Evolutionary conservation across 495 filamentous ascomycete species (phyloP), one percentile per base, ranked within the genome.

Genomic region (Penicillium subrubescens): DNA sequence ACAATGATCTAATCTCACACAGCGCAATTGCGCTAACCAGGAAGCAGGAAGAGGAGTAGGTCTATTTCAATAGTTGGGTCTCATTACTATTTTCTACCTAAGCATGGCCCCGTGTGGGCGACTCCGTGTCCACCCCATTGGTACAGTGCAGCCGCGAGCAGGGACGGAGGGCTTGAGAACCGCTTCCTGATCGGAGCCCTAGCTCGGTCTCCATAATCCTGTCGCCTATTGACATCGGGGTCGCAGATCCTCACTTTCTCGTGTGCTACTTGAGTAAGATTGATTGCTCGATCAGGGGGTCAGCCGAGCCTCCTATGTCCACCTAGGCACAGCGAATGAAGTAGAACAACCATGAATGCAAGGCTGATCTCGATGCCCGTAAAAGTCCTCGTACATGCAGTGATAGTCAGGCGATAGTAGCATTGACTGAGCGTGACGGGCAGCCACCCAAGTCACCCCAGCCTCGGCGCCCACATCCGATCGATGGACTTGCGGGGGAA

Each of bases 381-480:
- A 52, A 52, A 31, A 17, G 12, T 12, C 48, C 31, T 59, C 35
- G 57, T 57, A 67, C 46, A 64, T 67, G 53, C 57, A 59, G 67
- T 37, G 60, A 41, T 8, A 57, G 55, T 70, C 64, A 64, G 61
- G 57, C 64, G 64, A 69, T 60, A 57, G 34, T 27, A 51, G 58
- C 52, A 33, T 54, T 57, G 21, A 43, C 27, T 61, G 57, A 57
- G 41, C 55, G 57, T 64, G 19, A 39, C 46, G 60, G 35, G 12
- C 19, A 59, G 43, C 43, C 25, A 31, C 48, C 25, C 31, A 52
- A 52, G 48, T 52, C 14, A 52, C 27, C 25, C 14, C 25, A 29
- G 15, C 25, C 15, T n/a, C 27, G 48, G 15, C 17, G 48, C 44
- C 48, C 25, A 3, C 1, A 17, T n/a, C 10, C 21, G 35, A 44